Base-by-base conservation (phyloP, 2,329 filamentous ascomycete species). In the Penicillium sp. region DNA sequence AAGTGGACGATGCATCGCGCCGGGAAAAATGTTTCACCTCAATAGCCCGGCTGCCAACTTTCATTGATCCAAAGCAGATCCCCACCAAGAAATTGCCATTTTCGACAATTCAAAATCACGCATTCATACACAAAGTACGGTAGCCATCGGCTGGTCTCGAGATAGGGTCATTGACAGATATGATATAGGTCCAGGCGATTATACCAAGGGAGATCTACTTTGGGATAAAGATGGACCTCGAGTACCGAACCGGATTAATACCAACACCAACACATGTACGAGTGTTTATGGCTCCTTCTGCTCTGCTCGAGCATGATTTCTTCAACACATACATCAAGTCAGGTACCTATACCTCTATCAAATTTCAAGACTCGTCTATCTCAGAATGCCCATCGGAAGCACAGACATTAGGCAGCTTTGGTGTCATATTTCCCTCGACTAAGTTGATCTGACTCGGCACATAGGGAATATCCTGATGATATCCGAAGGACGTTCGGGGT, bases 281-380 rank as follows among this genome's bases (percentile, higher is more conserved):
- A 52, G 82, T 95, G 2, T 80, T 82, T 57, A 84, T 95, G 79
- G 81, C 82, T 3, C 76, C 95, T 9, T 78, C 78, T 8, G 83
- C 89, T 50, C 65, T 97, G 4, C 66, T 97, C 1, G 78, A 86
- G 29, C 81, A 82, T 1, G 80, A 84, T 0, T 95, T 96, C 61
- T 90, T 95, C 62, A 86, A 81, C n/a, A 77, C 83, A 36, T 91
- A 95, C 64, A 84, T 97, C 58, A 95, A 95, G 68, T 79, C 78
- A 52, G 87, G 88, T 88, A 72, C 18, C 22, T 18, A 6, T 19
- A 41, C 16, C 30, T 29, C n/a, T 6, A 35, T n/a, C 25, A n/a
- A 31, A n/a, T 27, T 25, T 3, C 18, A 29, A 31, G 19, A 16
- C 4, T n/a, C 14, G 18, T 12, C 19, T 19, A 34, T 19, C 7